A percentile compares a stretch with the other conserved stretches of the same genome.
phyloP scores from a whole-genome alignment of 352 stramenopile species.

The Phytophthora idaei region DNA sequence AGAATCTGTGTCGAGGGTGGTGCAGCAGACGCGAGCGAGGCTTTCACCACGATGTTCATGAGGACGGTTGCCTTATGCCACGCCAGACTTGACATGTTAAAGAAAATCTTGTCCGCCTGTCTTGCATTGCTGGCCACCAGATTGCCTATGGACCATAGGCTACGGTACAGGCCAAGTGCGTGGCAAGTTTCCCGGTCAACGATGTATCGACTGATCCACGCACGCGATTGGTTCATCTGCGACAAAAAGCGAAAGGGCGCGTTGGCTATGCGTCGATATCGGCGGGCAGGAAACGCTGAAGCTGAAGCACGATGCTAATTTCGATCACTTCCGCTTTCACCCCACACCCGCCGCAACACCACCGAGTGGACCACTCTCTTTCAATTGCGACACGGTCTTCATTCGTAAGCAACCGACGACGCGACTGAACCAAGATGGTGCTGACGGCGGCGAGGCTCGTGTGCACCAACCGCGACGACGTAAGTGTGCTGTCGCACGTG shows the following conservation, averaged over 20 bases:
- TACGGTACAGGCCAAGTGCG: constrained; percentile 14
- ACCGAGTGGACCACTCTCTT: constrained; percentile 14
- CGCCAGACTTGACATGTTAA: constrained; percentile 1
- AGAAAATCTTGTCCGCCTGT: constrained; percentile 16
- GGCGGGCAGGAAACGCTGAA: constrained; percentile 4
- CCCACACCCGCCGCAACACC: constrained; percentile 17
- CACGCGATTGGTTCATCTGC: constrained; percentile 6
- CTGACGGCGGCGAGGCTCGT: constrained; percentile 57
- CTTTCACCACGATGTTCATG: background rate
- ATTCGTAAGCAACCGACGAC: constrained; percentile 4
- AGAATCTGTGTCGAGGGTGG: constrained; percentile 8
- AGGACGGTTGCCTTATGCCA: background rate
- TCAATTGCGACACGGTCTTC: constrained; percentile 5
- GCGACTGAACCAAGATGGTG: constrained; percentile 46
- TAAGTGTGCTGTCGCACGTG: constrained; percentile 67
- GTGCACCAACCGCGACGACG: constrained; percentile 43
- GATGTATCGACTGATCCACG: constrained; percentile 1
- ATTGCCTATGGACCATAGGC: background rate
- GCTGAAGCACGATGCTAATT: constrained; percentile 4
- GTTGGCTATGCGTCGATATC: constrained; percentile 5
- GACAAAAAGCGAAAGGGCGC: constrained; percentile 7
- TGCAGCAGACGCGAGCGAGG: background rate
- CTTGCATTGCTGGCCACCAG: constrained; percentile 12
- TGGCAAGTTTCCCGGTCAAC: constrained; percentile 5
- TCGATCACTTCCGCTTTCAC: constrained; percentile 33